Evolutionary conservation across 1,284 basidiomycete genomes (phyloP), one percentile per base, ranked within the genome.

Genomic region (Marasmius oreades): DNA sequence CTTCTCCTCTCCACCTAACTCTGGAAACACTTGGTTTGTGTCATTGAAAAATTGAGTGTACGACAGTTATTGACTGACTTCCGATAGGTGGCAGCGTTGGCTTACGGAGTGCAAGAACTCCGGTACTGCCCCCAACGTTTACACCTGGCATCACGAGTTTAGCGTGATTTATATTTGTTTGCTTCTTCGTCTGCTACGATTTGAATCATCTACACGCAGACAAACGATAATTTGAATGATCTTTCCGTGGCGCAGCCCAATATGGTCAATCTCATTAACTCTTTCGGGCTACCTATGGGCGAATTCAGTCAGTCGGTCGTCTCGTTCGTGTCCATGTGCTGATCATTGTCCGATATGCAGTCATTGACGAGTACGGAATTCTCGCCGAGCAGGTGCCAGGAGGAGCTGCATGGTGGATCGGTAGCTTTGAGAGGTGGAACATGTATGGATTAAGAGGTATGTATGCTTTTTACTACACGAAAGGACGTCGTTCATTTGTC

Each of bases 351-450:
- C 18, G 4, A 31, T 51, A 24, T n/a, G 47, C 37, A 57, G 63
- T 64, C 26, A 61, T 64, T 43, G 63, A 64, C 52, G 63, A 64
- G 52, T 64, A 64, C 48, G 63, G 56, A 20, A 62, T 59, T 43
- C 45, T 46, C 8, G 52, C 12, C 12, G 63, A 64, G 34, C 63
- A 64, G 31, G 57, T 57, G 26, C 63, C 63, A 12, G 51, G 56
- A 36, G 59, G 59, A 10, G 55, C 61, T n/a, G 63, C 61, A 10
- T 64, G 63, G 63, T 64, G 61, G 56, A 57, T 57, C 34, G 46
- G 51, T 5, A 52, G 46, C 22, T 46, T 57, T 12, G 56, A 57
- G 37, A 31, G 56, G 11, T 57, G 23, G 16, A 57, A 57, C 31
- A 52, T 53, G 12, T 46, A 36, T 8, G 56, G 56, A 20, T 31